phyloP scores from a whole-genome alignment of 2,329 filamentous ascomycete species.

The Endothia cerciana region DNA sequence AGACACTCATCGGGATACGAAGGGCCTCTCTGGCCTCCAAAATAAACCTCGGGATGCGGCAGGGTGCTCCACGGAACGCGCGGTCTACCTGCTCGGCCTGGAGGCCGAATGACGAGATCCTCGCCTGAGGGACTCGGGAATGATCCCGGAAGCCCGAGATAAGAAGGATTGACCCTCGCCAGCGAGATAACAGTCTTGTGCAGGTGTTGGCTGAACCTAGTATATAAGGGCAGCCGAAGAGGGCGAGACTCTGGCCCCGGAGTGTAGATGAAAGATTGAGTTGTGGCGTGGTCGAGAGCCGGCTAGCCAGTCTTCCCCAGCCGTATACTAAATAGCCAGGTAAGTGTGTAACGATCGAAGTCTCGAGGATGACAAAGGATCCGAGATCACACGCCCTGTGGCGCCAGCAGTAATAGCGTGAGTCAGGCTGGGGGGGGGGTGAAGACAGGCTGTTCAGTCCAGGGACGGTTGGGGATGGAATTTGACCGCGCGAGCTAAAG shows the following conservation, averaged over 20 bases:
- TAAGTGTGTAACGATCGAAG: neutral
- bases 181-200: no score
- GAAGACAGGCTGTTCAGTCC: neutral
- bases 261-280: neutral
- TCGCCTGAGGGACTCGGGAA: neutral
- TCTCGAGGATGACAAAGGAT: neutral
- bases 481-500: no score
- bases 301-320: no score
- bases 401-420: neutral
- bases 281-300: neutral
- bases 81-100: no score
- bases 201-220: neutral
- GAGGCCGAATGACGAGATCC: neutral
- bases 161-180: no score
- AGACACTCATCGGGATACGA: neutral
- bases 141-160: neutral
- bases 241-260: neutral
- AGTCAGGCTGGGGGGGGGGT: neutral
- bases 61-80: neutral
- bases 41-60: neutral
- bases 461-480: neutral
- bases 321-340: no score
- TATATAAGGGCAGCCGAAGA: neutral
- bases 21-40: neutral
- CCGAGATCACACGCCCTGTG: neutral